These are phyloP conservation scores for Pseudopediastrum boryanum DNA, from an alignment of 139 green algal species.

Conservation along the genomic window DNA sequence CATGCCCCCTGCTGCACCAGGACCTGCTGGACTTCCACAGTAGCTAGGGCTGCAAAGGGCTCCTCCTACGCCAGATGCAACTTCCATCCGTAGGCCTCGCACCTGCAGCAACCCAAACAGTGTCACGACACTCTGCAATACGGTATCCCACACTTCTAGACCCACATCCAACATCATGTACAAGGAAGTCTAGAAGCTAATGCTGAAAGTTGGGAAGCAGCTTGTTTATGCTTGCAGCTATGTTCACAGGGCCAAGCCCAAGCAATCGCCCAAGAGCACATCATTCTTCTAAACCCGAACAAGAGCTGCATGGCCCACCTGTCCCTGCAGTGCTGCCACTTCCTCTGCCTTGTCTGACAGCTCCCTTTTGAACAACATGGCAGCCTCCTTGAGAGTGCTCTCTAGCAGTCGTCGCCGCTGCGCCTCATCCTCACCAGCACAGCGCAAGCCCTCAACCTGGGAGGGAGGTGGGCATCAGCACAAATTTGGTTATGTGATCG, in stretches of 20 bases:
- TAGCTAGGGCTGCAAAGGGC: too few species aligned
- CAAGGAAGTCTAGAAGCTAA: conserved; percentile 15
- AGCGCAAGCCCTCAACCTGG: conserved; percentile 53
- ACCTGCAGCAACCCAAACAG: conserved; percentile 1
- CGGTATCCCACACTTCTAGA: neutral
- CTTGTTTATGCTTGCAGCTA: neutral
- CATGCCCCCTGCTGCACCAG: too few species aligned
- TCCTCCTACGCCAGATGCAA: too few species aligned
- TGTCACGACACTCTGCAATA: neutral
- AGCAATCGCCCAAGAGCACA: neutral
- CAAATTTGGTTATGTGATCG: too few species aligned
- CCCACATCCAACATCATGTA: neutral
- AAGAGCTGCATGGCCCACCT: conserved; percentile 38
- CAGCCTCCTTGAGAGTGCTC: conserved; percentile 56
- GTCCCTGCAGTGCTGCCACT: conserved; percentile 41
- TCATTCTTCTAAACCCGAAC: neutral
- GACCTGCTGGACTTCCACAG: too few species aligned
- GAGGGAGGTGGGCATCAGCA: too few species aligned
- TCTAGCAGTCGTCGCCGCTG: conserved; percentile 55
- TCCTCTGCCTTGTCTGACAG: conserved; percentile 64
- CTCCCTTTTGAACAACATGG: conserved; percentile 66
- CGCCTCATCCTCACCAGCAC: conserved; percentile 46
- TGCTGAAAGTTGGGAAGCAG: conserved; percentile 11
- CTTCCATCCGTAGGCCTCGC: too few species aligned
- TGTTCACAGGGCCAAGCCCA: conserved; percentile 14